Percentiles rank a stretch among this genome's conserved stretches.
phyloP scores from a whole-genome alignment of 208 protist genomes.

The Trypanosoma conorhini region DNA sequence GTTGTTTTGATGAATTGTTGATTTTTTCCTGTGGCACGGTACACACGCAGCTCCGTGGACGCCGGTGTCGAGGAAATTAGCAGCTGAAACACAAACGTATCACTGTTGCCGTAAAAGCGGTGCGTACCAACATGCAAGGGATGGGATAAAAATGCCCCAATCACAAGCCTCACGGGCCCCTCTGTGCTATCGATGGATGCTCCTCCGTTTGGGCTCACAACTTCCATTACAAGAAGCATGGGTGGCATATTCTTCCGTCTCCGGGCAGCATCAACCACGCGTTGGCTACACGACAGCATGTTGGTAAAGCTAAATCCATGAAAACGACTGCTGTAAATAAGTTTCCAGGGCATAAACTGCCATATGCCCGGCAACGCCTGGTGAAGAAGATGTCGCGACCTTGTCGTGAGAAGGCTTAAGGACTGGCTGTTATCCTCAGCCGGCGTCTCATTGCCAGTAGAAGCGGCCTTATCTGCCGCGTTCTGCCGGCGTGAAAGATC shows the following conservation, averaged over 20 bases:
- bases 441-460: neutral
- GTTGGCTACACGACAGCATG: constrained; percentile 51
- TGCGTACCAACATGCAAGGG: constrained; percentile 37
- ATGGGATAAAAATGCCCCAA: constrained; percentile 71
- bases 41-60: constrained; percentile 39
- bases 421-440: constrained; percentile 2
- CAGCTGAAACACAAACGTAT: constrained; percentile 83
- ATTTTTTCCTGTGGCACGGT: constrained; percentile 54
- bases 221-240: constrained; percentile 71
- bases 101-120: constrained; percentile 67
- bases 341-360: constrained; percentile 67
- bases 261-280: constrained; percentile 29
- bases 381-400: constrained; percentile 59
- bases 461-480: constrained; percentile 13
- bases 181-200: neutral
- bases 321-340: constrained; percentile 73
- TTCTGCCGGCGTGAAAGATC: constrained; percentile 8
- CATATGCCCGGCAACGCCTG: constrained; percentile 49
- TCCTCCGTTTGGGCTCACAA: constrained; percentile 30
- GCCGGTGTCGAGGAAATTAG: constrained; percentile 31
- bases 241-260: constrained; percentile 15
- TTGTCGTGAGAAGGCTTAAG: constrained; percentile 43
- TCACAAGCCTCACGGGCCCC: constrained; percentile 22
- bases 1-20: constrained; percentile 69
- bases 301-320: constrained; percentile 63